Percentiles rank a stretch among this genome's conserved stretches.
Conservation (phyloP, 352 stramenopile species). For the Globisporangium cylindrosporum region DNA sequence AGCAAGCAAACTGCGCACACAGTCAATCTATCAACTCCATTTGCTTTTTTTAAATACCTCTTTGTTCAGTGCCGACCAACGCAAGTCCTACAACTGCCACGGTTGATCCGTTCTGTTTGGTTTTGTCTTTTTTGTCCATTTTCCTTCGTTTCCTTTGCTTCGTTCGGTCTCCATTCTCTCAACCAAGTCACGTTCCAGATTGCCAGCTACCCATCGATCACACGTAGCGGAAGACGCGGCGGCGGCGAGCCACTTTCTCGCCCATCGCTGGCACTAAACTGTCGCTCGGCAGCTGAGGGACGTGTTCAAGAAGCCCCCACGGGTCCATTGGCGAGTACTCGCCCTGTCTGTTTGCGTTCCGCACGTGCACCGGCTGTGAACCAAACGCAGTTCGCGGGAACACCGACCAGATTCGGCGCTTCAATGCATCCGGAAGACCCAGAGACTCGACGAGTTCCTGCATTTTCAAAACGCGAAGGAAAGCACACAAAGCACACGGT, state of each 20-base stretch:
- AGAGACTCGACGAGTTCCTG: conserved; percentile 73
- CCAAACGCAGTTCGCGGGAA: conserved; percentile 52
- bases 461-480: neutral
- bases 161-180: neutral
- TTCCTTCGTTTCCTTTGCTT: neutral
- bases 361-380: conserved; percentile 25
- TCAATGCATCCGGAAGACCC: conserved; percentile 51
- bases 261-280: conserved; percentile 35
- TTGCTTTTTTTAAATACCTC: conserved; percentile 30
- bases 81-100: neutral
- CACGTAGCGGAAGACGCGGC: conserved; percentile 69
- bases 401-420: conserved; percentile 65
- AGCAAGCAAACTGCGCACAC: neutral
- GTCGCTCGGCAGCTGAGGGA: conserved; percentile 70
- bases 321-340: conserved; percentile 57
- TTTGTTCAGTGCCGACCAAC: conserved; percentile 11
- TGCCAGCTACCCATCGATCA: conserved; percentile 19
- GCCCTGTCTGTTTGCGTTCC: conserved; percentile 14
- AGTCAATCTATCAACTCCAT: conserved; percentile 13
- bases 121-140: conserved; percentile 5
- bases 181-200: neutral
- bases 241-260: conserved; percentile 53
- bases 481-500: neutral
- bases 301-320: conserved; percentile 73
- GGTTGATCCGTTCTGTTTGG: neutral